These are phyloP conservation scores for Botrytis cinerea DNA, from an alignment of 2,329 filamentous ascomycete genomes.

Conservation along the genomic window DNA sequence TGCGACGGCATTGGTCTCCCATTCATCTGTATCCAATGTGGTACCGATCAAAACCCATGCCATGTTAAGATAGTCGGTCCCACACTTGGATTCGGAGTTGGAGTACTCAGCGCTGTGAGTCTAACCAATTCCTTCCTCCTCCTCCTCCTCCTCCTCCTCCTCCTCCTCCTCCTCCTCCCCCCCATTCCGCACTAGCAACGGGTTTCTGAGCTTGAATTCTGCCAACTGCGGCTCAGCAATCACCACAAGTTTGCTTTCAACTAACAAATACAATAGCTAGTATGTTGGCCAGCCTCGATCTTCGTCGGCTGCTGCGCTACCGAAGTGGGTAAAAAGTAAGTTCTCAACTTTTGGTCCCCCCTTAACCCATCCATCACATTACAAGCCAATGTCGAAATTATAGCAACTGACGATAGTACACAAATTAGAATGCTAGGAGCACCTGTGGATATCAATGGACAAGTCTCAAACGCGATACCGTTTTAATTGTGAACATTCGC, in stretches of 20 bases:
- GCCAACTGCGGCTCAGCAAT: not conserved
- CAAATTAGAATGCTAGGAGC: slow-evolving; percentile 51
- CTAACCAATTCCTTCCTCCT: not conserved
- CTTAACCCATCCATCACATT: not conserved
- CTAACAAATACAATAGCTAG: slow-evolving; percentile 43
- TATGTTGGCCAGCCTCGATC: slow-evolving; percentile 57
- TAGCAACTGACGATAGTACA: not conserved
- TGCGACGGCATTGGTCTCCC: slow-evolving; percentile 23
- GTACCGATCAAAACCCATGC: slow-evolving; percentile 57
- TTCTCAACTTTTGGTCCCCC: slow-evolving; percentile 17
- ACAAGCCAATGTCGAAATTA: not conserved
- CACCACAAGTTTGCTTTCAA: not conserved
- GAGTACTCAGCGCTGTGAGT: slow-evolving; percentile 52
- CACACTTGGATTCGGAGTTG: slow-evolving; percentile 50
- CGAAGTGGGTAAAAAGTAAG: slow-evolving; percentile 55
- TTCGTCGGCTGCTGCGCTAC: slow-evolving; percentile 59
- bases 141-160: not conserved
- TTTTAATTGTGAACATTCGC: slow-evolving; percentile 38
- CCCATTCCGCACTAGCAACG: not conserved
- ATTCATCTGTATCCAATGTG: slow-evolving; percentile 46
- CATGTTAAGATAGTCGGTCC: slow-evolving; percentile 58
- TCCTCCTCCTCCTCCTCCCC: not conserved
- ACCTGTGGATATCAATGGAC: slow-evolving; percentile 54
- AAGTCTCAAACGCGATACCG: slow-evolving; percentile 53
- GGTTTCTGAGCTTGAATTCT: not conserved